Conservation (phyloP, 768 basidiomycete genomes). For the Suillus alpinus region DNA sequence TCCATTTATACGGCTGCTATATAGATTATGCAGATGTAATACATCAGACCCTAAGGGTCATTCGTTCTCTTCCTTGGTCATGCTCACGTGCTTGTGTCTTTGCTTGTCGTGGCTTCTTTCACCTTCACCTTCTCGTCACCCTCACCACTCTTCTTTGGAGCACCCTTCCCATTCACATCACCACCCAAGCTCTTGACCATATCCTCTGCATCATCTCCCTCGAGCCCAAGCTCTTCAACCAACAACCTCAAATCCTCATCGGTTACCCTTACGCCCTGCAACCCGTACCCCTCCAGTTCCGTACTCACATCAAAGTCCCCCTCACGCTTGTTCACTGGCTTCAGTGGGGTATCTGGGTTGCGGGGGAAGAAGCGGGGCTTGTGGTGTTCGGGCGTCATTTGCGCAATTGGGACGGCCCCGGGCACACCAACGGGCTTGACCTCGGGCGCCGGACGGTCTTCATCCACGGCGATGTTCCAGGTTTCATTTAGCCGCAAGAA, state of each 20-base stretch:
- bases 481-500: slow-evolving; percentile 74
- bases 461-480: slow-evolving; percentile 59
- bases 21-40: slow-evolving; percentile 6
- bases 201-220: slow-evolving; percentile 73
- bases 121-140: slow-evolving; percentile 9
- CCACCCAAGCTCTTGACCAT: slow-evolving; percentile 62
- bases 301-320: slow-evolving; percentile 64
- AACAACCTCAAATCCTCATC: slow-evolving; percentile 70
- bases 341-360: slow-evolving; percentile 43
- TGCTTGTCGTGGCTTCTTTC: slow-evolving; percentile 1
- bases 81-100: neutral
- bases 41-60: neutral
- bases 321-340: slow-evolving; percentile 56
- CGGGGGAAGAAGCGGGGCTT: slow-evolving; percentile 52
- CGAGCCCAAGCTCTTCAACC: slow-evolving; percentile 73
- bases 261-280: slow-evolving; percentile 77
- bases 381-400: slow-evolving; percentile 80
- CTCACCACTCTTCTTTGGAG: slow-evolving; percentile 12
- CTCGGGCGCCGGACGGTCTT: slow-evolving; percentile 52
- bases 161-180: slow-evolving; percentile 12
- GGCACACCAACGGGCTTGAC: slow-evolving; percentile 75
- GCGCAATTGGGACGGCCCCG: slow-evolving; percentile 67
- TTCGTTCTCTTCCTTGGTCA: slow-evolving; percentile 2
- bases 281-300: slow-evolving; percentile 64
- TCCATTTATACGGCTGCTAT: neutral